Conservation (phyloP, 352 stramenopile species). For the Pythium biforme region DNA sequence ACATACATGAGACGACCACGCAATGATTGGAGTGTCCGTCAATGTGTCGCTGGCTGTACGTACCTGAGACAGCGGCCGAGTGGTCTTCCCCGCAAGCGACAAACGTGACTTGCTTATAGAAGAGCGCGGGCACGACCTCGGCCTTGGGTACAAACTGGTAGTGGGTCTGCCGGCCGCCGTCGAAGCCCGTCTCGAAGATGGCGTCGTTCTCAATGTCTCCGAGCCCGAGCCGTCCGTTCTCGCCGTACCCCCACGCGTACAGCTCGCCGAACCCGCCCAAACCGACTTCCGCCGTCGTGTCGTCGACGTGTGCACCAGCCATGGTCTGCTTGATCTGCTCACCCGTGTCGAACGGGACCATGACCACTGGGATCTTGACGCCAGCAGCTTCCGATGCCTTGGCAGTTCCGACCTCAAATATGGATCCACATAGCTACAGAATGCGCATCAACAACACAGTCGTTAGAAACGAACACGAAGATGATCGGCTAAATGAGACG, state of each 20-base stretch:
- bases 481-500: background rate
- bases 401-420: slow-evolving; percentile 35
- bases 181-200: slow-evolving; percentile 65
- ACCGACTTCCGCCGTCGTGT: slow-evolving; percentile 44
- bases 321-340: slow-evolving; percentile 45
- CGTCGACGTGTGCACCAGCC: slow-evolving; percentile 41
- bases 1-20: background rate
- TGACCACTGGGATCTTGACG: slow-evolving; percentile 67
- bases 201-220: slow-evolving; percentile 68
- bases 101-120: slow-evolving; percentile 43
- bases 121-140: slow-evolving; percentile 47
- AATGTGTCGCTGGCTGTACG: no score
- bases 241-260: slow-evolving; percentile 68
- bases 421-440: slow-evolving; percentile 45
- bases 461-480: background rate
- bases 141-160: slow-evolving; percentile 59
- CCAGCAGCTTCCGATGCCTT: slow-evolving; percentile 40
- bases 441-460: background rate
- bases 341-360: slow-evolving; percentile 48
- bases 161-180: slow-evolving; percentile 58
- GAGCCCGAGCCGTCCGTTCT: slow-evolving; percentile 65
- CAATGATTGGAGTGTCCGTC: no score
- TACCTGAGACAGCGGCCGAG: slow-evolving; percentile 57
- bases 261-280: slow-evolving; percentile 42
- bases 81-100: slow-evolving; percentile 68